Percentiles rank a stretch among this genome's conserved stretches.
Evolutionary conservation across 2,329 filamentous ascomycete genomes (phyloP).

Genomic region (Cladophialophora immunda): DNA sequence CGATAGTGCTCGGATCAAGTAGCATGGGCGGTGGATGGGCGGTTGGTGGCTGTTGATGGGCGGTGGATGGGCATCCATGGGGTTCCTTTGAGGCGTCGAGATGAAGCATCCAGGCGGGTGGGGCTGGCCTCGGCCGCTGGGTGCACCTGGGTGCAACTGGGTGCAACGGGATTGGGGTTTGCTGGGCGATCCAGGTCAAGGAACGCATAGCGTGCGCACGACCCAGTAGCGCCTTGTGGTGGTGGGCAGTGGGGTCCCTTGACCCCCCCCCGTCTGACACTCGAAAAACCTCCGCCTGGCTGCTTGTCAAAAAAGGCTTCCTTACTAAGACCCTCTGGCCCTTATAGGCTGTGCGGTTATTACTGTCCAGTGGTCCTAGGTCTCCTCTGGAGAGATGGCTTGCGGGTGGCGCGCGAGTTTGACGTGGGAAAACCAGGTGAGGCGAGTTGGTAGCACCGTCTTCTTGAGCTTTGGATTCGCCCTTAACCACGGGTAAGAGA

Average conservation of each 20-base stretch:
- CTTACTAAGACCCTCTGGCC: conserved; percentile 10
- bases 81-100: conserved; percentile 21
- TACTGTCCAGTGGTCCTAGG: conserved; percentile 1
- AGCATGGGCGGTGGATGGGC: conserved; percentile 18
- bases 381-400: conserved; percentile 1
- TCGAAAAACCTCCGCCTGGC: conserved; percentile 17
- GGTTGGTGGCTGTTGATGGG: background rate
- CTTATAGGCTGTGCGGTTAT: background rate
- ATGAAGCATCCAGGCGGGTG: conserved; percentile 19
- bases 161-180: conserved; percentile 7
- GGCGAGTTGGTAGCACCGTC: background rate
- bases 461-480: background rate
- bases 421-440: conserved; percentile 9
- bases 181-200: conserved; percentile 20
- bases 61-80: conserved; percentile 11
- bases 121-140: conserved; percentile 3
- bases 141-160: background rate
- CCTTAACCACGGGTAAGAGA: background rate
- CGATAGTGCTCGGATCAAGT: conserved; percentile 24
- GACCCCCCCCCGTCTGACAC: conserved; percentile 18
- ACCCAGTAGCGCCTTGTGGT: background rate
- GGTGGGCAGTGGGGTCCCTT: conserved; percentile 20
- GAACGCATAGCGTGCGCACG: conserved; percentile 17
- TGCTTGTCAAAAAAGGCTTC: conserved; percentile 18
- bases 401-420: conserved; percentile 12